phyloP scores from a whole-genome alignment of 257 asterid species.

The Fraxinus americana region DNA sequence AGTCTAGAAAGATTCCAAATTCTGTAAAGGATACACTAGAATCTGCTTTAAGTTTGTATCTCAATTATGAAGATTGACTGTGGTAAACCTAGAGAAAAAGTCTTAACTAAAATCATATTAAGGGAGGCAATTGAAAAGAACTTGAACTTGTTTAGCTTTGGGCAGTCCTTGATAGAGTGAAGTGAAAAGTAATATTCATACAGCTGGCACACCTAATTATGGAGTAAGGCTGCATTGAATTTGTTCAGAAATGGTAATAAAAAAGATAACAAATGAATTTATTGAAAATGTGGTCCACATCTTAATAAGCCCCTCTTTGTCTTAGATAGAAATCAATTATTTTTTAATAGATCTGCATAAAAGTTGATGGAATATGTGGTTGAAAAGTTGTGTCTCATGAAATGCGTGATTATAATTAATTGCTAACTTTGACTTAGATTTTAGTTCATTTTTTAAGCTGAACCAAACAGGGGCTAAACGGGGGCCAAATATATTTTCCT shows the following conservation, averaged over 20 bases:
- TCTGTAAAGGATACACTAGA: neutral
- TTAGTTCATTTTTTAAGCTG: too few relatives aligned
- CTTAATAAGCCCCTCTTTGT: neutral
- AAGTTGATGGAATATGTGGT: too few relatives aligned
- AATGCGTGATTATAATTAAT: too few relatives aligned
- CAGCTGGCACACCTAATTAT: neutral
- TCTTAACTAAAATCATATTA: neutral
- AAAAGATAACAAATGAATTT: neutral
- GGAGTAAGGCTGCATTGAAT: neutral
- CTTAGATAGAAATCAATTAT: too few relatives aligned
- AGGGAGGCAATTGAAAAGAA: neutral
- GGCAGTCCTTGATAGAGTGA: neutral
- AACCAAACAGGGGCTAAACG: too few relatives aligned
- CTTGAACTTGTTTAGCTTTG: neutral
- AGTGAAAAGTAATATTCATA: too few relatives aligned
- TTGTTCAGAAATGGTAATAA: neutral
- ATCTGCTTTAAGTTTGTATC: neutral
- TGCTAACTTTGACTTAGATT: too few relatives aligned
- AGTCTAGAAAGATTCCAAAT: neutral
- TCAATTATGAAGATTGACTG: neutral
- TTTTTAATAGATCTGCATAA: too few relatives aligned
- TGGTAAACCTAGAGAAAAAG: neutral
- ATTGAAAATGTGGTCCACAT: neutral
- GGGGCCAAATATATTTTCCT: neutral
- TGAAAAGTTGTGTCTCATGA: too few relatives aligned